Percentiles rank a stretch among this genome's conserved stretches.
phyloP scores from a whole-genome alignment of 371 early-diverging fungal genomes.

The Mucor indicus region DNA sequence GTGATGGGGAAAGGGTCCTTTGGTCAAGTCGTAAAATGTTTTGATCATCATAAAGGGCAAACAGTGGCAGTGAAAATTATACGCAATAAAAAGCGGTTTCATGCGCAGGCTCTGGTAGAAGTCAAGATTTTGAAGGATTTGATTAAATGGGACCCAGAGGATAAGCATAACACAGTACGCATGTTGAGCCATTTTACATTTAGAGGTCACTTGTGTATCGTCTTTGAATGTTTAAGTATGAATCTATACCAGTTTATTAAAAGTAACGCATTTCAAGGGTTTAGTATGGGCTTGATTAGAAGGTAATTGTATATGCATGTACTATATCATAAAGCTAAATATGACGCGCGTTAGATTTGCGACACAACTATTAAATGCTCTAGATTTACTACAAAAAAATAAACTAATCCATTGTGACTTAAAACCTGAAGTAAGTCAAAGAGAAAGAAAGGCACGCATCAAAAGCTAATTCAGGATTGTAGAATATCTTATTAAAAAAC shows the following conservation, averaged over 20 bases:
- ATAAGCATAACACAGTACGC: constrained; percentile 66
- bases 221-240: constrained; percentile 82
- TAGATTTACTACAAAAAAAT: constrained; percentile 59
- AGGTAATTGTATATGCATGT: too few relatives aligned
- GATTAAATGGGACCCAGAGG: constrained; percentile 61
- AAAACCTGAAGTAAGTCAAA: constrained; percentile 71
- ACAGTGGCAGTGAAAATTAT: constrained; percentile 90
- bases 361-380: constrained; percentile 71
- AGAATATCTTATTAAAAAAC: constrained; percentile 66
- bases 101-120: constrained; percentile 85
- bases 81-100: constrained; percentile 84
- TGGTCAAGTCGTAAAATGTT: constrained; percentile 87
- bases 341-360: constrained; percentile 40
- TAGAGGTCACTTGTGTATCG: constrained; percentile 87
- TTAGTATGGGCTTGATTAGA: constrained; percentile 65
- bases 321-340: not conserved
- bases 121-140: constrained; percentile 75
- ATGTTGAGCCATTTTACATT: constrained; percentile 83
- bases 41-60: constrained; percentile 72
- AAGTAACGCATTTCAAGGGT: constrained; percentile 77
- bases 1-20: constrained; percentile 90
- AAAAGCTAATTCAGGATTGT: not conserved
- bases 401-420: constrained; percentile 89
- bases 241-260: constrained; percentile 92
- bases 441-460: not conserved